Percentiles rank a stretch among this genome's conserved stretches.
Conservation (phyloP, 2,329 filamentous ascomycete genomes). For the Scedosporium apiospermum region DNA sequence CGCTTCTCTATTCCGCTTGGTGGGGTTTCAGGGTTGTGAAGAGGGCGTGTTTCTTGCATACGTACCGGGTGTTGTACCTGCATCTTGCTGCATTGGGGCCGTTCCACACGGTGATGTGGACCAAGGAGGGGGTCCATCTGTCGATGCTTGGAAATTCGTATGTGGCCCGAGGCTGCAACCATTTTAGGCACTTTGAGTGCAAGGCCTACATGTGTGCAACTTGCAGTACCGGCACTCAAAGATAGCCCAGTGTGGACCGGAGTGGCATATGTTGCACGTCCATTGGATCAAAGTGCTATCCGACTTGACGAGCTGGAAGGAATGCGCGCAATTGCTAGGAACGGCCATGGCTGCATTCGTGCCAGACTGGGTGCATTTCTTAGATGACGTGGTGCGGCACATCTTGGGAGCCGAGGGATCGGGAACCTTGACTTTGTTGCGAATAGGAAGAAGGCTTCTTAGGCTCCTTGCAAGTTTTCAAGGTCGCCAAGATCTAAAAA, state of each 20-base stretch:
- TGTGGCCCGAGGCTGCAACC: slow-evolving; percentile 1
- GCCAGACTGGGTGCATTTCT: background rate
- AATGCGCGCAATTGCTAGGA: slow-evolving; percentile 48
- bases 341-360: slow-evolving; percentile 35
- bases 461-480: background rate
- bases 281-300: slow-evolving; percentile 57
- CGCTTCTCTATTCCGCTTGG: background rate
- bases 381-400: background rate
- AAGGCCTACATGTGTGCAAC: slow-evolving; percentile 52
- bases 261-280: slow-evolving; percentile 55
- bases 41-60: background rate
- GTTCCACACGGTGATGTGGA: background rate
- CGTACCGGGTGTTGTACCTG: slow-evolving; percentile 1
- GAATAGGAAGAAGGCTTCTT: background rate
- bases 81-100: background rate
- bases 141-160: background rate
- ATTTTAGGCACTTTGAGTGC: slow-evolving; percentile 27
- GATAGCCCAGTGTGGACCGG: slow-evolving; percentile 58
- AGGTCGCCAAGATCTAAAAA: background rate
- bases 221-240: slow-evolving; percentile 62
- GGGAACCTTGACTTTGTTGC: background rate
- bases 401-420: background rate
- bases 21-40: background rate
- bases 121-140: background rate
- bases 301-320: slow-evolving; percentile 57